Evolutionary conservation across 768 basidiomycete species (phyloP), one percentile per base, ranked within the genome.

Genomic region (Zangia roseola): DNA sequence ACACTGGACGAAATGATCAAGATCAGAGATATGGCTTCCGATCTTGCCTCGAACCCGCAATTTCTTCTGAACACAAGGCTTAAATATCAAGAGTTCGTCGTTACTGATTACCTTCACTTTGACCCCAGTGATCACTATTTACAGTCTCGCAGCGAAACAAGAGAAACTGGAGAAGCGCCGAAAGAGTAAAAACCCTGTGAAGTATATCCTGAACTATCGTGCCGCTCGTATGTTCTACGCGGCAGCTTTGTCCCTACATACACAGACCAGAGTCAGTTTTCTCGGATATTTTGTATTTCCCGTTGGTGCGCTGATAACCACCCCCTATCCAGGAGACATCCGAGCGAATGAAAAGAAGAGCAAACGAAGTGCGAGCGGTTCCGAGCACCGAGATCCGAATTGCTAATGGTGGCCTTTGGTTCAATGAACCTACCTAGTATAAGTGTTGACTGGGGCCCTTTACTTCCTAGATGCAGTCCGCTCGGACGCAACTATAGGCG

Each of bases 301-400:
- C 17, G 23, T 24, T 33, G 9, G 13, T 24, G 10, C n/a, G n/a
- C 16, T 7, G 6, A 13, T 40, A 14, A 13, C 40, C 25, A 19
- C 5, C 19, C 13, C 19, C 2, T n/a, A 6, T 24, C 14, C 19
- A 58, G 52, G 14, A 19, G 1, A 58, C 35, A 3, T 58, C 52
- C 0, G 56, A 54, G 39, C 39, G 6, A 23, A 58, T 58, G 7
- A 48, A 46, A 2, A 34, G 38, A 19, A 19, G 43, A 0, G 17
- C 19, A 9, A 6, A 8, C 4, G 33, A 1, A 19, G 1, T 42
- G 17, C 33, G 17, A 43, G 23, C 47, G 2, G 40, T 62, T 13
- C 34, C 57, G 17, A 20, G 10, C 10, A 3, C 40, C 9, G 35
- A 49, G 10, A 20, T 62, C 10, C 47, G 14, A 23, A 10, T 10